These are phyloP conservation scores for Magnolia officinalis DNA, from an alignment of 164 flowering plant species.

Conservation along the genomic window DNA sequence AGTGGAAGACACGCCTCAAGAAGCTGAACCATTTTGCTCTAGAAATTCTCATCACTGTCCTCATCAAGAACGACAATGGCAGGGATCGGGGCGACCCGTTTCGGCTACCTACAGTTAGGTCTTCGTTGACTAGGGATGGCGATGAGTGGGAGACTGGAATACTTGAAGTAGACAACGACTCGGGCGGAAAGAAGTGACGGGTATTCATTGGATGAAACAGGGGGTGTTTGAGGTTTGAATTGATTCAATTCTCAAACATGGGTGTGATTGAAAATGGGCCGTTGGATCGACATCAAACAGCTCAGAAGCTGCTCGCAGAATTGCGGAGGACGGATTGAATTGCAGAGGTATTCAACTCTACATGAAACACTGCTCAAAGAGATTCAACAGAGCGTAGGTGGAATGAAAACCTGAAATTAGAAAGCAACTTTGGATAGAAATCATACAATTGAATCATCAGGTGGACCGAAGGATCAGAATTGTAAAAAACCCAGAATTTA, in stretches of 20 bases:
- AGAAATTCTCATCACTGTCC: constrained; percentile 70
- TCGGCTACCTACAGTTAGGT: constrained; percentile 12
- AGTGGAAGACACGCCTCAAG: constrained; percentile 79
- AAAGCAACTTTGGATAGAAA: neutral
- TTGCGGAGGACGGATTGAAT: neutral
- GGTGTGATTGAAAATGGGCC: neutral
- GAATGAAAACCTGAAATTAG: too few species aligned
- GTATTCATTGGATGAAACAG: constrained; percentile 36
- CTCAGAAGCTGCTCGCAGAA: neutral
- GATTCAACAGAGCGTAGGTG: neutral
- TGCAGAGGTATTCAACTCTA: neutral
- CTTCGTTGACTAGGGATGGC: constrained; percentile 22
- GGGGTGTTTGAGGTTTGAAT: too few species aligned
- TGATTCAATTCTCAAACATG: too few species aligned
- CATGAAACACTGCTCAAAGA: neutral
- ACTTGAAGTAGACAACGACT: constrained; percentile 30
- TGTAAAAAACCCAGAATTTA: neutral
- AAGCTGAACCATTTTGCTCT: constrained; percentile 88
- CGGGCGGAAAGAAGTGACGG: constrained; percentile 40
- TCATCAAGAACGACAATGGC: constrained; percentile 47
- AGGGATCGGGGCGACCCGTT: constrained; percentile 26
- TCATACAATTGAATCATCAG: neutral
- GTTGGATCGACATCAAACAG: neutral
- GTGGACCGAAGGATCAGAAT: neutral
- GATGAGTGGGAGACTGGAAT: constrained; percentile 34